phyloP scores from a whole-genome alignment of 2,329 filamentous ascomycete species.

The Cytospora leucostoma region DNA sequence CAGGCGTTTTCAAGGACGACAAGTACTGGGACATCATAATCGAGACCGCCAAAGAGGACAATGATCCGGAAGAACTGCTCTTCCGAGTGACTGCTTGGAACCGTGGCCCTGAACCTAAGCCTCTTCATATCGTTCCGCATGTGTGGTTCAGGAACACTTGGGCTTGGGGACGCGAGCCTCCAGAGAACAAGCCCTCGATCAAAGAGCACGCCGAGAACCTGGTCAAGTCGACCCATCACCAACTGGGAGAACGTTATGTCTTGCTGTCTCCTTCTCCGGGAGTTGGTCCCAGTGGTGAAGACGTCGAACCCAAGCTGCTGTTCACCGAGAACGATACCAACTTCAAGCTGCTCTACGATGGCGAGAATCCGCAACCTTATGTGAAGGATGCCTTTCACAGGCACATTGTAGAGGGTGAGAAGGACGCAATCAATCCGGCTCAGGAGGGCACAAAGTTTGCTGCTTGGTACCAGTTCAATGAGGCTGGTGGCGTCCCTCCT shows the following conservation, averaged over 20 bases:
- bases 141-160: conserved; percentile 98
- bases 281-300: conserved; percentile 73
- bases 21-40: conserved; percentile 97
- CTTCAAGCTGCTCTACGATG: conserved; percentile 72
- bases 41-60: conserved; percentile 90
- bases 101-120: conserved; percentile 84
- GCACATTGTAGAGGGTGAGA: conserved; percentile 79
- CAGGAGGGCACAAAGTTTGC: conserved; percentile 83
- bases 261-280: conserved; percentile 89
- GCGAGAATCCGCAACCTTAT: conserved; percentile 77
- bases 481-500: conserved; percentile 81
- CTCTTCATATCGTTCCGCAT: conserved; percentile 90
- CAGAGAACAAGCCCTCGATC: conserved; percentile 79
- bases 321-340: conserved; percentile 98
- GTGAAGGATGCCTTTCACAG: conserved; percentile 96
- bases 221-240: conserved; percentile 75
- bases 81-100: conserved; percentile 98
- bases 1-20: conserved; percentile 83
- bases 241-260: conserved; percentile 79
- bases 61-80: conserved; percentile 86
- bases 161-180: conserved; percentile 83
- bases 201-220: conserved; percentile 64
- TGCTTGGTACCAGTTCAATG: conserved; percentile 90
- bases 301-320: conserved; percentile 80
- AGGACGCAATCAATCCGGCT: conserved; percentile 78